Percentiles rank a stretch among this genome's conserved stretches.
phyloP scores from a whole-genome alignment of 495 filamentous ascomycete genomes.

The Ascodesmis nigricans region DNA sequence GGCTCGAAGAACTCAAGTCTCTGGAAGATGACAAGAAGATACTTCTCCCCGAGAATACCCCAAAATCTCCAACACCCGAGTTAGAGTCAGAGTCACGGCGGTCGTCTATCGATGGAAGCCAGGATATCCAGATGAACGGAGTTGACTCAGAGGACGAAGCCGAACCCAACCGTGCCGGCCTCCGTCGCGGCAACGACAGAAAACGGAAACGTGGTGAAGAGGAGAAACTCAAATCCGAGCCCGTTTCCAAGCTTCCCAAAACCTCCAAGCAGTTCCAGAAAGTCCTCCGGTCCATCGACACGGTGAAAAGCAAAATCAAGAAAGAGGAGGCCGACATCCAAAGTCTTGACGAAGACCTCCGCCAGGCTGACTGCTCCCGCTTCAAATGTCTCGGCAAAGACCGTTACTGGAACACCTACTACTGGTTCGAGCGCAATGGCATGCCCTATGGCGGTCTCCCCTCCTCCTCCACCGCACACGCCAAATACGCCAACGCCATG shows the following conservation, averaged over 20 bases:
- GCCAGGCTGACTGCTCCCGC: constrained; percentile 78
- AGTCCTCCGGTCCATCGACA: constrained; percentile 66
- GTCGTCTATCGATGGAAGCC: constrained; percentile 26
- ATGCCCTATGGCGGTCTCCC: constrained; percentile 90
- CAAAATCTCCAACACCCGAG: constrained; percentile 43
- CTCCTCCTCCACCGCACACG: constrained; percentile 62
- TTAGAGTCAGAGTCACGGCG: constrained; percentile 13
- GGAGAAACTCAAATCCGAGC: constrained; percentile 57
- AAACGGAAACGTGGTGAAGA: constrained; percentile 58
- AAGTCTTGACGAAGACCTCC: constrained; percentile 68
- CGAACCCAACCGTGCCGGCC: constrained; percentile 51
- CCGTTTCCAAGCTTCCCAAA: constrained; percentile 68
- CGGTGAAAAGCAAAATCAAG: constrained; percentile 54
- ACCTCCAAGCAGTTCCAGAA: constrained; percentile 64
- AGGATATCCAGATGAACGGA: constrained; percentile 41
- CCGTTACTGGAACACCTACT: constrained; percentile 93
- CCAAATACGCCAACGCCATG: constrained; percentile 78
- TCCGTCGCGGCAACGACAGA: constrained; percentile 52
- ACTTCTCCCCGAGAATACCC: constrained; percentile 51
- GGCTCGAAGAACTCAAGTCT: constrained; percentile 57
- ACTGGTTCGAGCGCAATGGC: constrained; percentile 96
- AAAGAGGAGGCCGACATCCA: constrained; percentile 67
- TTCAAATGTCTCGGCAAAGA: constrained; percentile 78
- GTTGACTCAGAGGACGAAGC: constrained; percentile 43
- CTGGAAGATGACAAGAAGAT: constrained; percentile 78